phyloP scores from a whole-genome alignment of 306 rosid species.

The Senna siamea region DNA sequence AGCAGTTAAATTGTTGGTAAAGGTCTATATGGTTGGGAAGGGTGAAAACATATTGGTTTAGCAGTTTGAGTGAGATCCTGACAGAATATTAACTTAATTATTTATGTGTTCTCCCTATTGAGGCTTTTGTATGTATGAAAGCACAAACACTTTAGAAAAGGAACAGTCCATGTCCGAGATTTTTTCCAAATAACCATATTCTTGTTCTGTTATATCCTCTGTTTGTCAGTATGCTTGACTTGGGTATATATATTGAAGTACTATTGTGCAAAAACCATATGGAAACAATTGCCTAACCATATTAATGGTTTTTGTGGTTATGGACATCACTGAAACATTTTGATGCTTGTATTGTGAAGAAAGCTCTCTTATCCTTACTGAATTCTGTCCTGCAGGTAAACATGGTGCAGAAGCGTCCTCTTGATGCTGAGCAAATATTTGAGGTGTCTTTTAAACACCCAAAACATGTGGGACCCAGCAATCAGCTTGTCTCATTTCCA shows the following conservation, averaged over 20 bases:
- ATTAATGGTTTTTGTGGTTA: not conserved
- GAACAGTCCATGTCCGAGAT: not conserved
- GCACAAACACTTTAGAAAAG: not conserved
- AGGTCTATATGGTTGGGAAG: not conserved
- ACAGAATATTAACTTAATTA: not conserved
- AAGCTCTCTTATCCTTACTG: slow-evolving; percentile 15
- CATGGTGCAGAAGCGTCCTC: slow-evolving; percentile 89
- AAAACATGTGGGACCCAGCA: slow-evolving; percentile 58
- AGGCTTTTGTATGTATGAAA: not conserved
- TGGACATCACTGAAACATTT: not conserved
- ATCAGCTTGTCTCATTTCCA: slow-evolving; percentile 64
- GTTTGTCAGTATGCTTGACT: not conserved
- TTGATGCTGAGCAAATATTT: slow-evolving; percentile 62
- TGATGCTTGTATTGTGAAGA: slow-evolving; percentile 25
- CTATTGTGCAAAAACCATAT: not conserved
- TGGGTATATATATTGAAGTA: not conserved
- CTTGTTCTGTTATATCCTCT: not conserved
- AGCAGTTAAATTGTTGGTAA: no score
- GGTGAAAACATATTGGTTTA: not conserved
- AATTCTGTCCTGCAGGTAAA: slow-evolving; percentile 46
- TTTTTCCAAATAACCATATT: not conserved
- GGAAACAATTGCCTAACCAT: not conserved
- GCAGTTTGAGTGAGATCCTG: not conserved
- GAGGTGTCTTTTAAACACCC: slow-evolving; percentile 70
- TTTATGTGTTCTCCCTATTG: not conserved